These are phyloP conservation scores for Wallacemonas sp. DNA, from an alignment of 208 protist species.

Conservation along the genomic window DNA sequence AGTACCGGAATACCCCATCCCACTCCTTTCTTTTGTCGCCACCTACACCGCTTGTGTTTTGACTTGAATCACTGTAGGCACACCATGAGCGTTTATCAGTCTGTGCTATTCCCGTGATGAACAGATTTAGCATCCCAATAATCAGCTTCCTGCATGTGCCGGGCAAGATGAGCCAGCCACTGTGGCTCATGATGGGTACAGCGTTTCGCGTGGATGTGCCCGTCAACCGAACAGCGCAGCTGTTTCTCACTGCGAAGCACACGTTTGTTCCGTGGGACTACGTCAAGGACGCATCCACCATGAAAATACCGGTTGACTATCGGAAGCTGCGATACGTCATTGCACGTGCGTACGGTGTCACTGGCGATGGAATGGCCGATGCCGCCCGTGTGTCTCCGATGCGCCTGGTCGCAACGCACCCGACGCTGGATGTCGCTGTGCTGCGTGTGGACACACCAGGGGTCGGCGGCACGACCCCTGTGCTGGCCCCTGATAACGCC, in stretches of 20 bases:
- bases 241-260: slow-evolving; percentile 82
- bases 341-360: slow-evolving; percentile 35
- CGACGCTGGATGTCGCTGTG: slow-evolving; percentile 56
- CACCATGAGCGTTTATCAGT: background rate
- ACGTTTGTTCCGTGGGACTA: slow-evolving; percentile 77
- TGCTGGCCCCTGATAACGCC: no score
- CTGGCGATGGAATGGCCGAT: slow-evolving; percentile 22
- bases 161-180: slow-evolving; percentile 74
- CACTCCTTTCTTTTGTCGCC: no score
- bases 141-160: slow-evolving; percentile 82
- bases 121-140: slow-evolving; percentile 33
- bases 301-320: slow-evolving; percentile 82
- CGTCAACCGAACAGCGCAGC: background rate
- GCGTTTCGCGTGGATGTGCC: slow-evolving; percentile 39
- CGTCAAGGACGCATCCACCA: slow-evolving; percentile 38
- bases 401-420: slow-evolving; percentile 55
- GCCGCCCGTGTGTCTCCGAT: slow-evolving; percentile 21
- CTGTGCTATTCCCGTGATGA: background rate
- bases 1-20: no score
- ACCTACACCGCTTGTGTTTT: no score
- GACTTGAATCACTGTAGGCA: no score
- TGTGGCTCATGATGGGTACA: slow-evolving; percentile 88
- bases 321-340: slow-evolving; percentile 72
- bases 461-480: no score
- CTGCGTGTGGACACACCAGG: no score